phyloP scores from a whole-genome alignment of 768 basidiomycete species.

The Leccinum subgranulosum region DNA sequence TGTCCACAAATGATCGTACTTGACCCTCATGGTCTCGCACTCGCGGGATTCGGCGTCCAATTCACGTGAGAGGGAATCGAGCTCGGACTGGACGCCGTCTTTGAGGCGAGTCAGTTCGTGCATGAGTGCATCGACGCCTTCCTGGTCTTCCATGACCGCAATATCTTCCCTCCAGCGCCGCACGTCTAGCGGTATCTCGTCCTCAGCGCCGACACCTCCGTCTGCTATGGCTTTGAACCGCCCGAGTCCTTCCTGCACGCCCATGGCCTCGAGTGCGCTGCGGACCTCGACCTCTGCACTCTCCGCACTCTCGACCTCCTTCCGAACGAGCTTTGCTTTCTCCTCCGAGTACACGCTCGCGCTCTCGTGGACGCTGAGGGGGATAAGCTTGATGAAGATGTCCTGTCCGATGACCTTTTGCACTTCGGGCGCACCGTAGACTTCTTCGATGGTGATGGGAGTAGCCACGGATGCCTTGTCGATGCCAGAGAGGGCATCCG shows the following conservation, averaged over 20 bases:
- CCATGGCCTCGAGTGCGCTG: constrained; percentile 78
- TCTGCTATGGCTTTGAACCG: constrained; percentile 72
- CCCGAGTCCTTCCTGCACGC: constrained; percentile 66
- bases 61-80: constrained; percentile 61
- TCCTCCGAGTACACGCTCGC: constrained; percentile 98
- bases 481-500: constrained; percentile 73
- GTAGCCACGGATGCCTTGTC: constrained; percentile 83
- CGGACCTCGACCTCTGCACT: constrained; percentile 75
- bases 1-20: constrained; percentile 83
- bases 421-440: constrained; percentile 87
- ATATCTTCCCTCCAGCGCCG: constrained; percentile 76
- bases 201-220: constrained; percentile 57
- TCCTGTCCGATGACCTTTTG: constrained; percentile 94
- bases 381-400: constrained; percentile 83
- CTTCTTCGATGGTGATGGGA: constrained; percentile 90
- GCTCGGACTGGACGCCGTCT: constrained; percentile 50
- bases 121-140: constrained; percentile 64
- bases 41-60: constrained; percentile 85
- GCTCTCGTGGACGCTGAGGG: constrained; percentile 92
- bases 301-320: constrained; percentile 86
- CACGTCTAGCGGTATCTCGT: constrained; percentile 70
- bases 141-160: constrained; percentile 59
- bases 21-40: constrained; percentile 85
- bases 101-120: constrained; percentile 57
- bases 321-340: constrained; percentile 91